Evolutionary conservation across 164 flowering plant genomes (phyloP).

Genomic region (Annona squamosa): DNA sequence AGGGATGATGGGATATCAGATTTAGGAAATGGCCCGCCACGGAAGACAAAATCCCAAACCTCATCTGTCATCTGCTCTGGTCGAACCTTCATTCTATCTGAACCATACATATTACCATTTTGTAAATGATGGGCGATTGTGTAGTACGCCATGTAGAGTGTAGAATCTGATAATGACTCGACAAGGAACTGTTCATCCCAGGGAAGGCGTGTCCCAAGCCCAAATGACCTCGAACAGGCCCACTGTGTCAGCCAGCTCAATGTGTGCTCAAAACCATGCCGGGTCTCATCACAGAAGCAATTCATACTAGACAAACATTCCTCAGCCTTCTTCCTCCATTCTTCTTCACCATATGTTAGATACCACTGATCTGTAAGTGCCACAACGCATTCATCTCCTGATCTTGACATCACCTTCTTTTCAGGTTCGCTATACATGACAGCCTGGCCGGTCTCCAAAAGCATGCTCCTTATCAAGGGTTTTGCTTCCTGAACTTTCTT

Average conservation of each 20-base stretch:
- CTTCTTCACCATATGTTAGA: slow-evolving; percentile 70
- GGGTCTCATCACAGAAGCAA: slow-evolving; percentile 60
- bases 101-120: slow-evolving; percentile 34
- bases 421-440: slow-evolving; percentile 87
- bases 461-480: slow-evolving; percentile 53
- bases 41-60: slow-evolving; percentile 75
- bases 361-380: slow-evolving; percentile 95
- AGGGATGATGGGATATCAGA: slow-evolving; percentile 37
- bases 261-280: slow-evolving; percentile 85
- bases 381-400: slow-evolving; percentile 93
- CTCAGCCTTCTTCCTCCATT: slow-evolving; percentile 64
- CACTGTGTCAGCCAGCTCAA: slow-evolving; percentile 71
- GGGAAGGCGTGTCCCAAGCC: slow-evolving; percentile 63
- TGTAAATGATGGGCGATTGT: slow-evolving; percentile 75
- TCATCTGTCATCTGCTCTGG: slow-evolving; percentile 83
- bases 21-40: slow-evolving; percentile 49
- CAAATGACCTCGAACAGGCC: slow-evolving; percentile 50
- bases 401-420: slow-evolving; percentile 75
- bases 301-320: slow-evolving; percentile 63
- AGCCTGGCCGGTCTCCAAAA: slow-evolving; percentile 56
- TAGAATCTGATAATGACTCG: slow-evolving; percentile 89
- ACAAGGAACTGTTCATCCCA: slow-evolving; percentile 86
- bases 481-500: slow-evolving; percentile 74
- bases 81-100: slow-evolving; percentile 48
- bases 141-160: slow-evolving; percentile 88